A percentile compares a stretch with the other conserved stretches of the same genome.
Evolutionary conservation across 352 stramenopile species (phyloP).

Genomic region (Phytophthora constricta): DNA sequence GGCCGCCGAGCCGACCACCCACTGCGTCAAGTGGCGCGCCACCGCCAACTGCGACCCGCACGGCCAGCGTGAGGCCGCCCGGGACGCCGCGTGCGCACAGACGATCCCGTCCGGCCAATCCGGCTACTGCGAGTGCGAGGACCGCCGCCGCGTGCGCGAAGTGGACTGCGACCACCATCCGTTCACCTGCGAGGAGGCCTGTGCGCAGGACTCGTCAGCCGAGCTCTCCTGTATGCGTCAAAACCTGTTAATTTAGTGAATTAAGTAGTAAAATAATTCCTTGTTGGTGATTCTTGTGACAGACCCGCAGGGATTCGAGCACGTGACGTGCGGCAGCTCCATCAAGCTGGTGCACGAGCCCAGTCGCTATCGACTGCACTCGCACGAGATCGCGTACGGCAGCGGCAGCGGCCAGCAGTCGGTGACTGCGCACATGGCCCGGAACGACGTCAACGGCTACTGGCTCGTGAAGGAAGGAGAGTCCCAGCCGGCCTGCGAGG

Average conservation of each 20-base stretch:
- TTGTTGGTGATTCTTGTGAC: slow-evolving; percentile 13
- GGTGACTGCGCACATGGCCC: slow-evolving; percentile 67
- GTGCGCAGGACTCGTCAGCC: slow-evolving; percentile 66
- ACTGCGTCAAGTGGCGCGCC: slow-evolving; percentile 79
- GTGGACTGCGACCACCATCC: slow-evolving; percentile 79
- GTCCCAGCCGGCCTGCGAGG: slow-evolving; percentile 44
- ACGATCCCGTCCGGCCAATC: slow-evolving; percentile 57
- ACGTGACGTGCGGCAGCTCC: slow-evolving; percentile 84
- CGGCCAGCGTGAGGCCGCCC: slow-evolving; percentile 64
- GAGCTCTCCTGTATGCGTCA: slow-evolving; percentile 69
- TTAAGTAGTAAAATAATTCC: slow-evolving; percentile 1
- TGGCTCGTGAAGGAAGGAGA: slow-evolving; percentile 88
- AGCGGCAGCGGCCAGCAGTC: slow-evolving; percentile 84
- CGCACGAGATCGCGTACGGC: slow-evolving; percentile 84
- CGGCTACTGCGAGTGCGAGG: slow-evolving; percentile 84
- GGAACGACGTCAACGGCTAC: slow-evolving; percentile 88
- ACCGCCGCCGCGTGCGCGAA: slow-evolving; percentile 77
- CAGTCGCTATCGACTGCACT: slow-evolving; percentile 82
- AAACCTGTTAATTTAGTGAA: not conserved
- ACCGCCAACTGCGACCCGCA: slow-evolving; percentile 76
- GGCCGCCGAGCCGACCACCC: slow-evolving; percentile 15
- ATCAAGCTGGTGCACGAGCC: slow-evolving; percentile 85
- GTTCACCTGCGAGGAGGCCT: slow-evolving; percentile 80
- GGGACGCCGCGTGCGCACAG: slow-evolving; percentile 62
- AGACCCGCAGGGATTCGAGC: slow-evolving; percentile 81